Evolutionary conservation across 2,329 filamentous ascomycete species (phyloP).

Genomic region (Huntiella omanensis): DNA sequence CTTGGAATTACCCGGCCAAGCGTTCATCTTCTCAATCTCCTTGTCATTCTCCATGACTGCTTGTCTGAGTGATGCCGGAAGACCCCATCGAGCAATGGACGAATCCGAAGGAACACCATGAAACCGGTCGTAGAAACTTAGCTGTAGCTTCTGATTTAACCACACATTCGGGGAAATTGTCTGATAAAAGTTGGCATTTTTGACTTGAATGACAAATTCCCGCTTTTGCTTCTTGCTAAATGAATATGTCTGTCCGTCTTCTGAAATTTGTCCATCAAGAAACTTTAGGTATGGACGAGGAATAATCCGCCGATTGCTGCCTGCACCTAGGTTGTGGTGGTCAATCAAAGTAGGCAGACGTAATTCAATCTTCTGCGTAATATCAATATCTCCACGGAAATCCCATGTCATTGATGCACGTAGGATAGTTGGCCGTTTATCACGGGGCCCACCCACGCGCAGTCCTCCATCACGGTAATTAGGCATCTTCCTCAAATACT

Average conservation of each 20-base stretch:
- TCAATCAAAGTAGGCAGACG: not conserved
- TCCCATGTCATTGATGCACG: conserved; percentile 1
- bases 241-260: not conserved
- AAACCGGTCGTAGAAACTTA: not conserved
- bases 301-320: not conserved
- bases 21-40: not conserved
- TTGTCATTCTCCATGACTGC: not conserved
- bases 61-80: not conserved
- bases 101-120: not conserved
- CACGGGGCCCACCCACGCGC: not conserved
- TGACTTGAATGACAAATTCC: conserved; percentile 1
- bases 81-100: not conserved
- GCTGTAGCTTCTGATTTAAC: not conserved
- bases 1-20: conserved; percentile 1
- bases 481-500: not conserved
- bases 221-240: not conserved
- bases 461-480: conserved; percentile 1
- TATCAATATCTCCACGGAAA: not conserved
- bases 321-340: not conserved
- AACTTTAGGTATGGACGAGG: conserved; percentile 1
- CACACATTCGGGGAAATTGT: conserved; percentile 1
- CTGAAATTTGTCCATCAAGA: conserved; percentile 1
- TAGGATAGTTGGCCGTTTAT: not conserved
- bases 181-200: conserved; percentile 1
- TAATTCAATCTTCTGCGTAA: not conserved